Percentiles rank a stretch among this genome's conserved stretches.
These are phyloP conservation scores for Ogataea saltuana DNA, from an alignment of 805 yeast genomes.

Conservation along the genomic window DNA sequence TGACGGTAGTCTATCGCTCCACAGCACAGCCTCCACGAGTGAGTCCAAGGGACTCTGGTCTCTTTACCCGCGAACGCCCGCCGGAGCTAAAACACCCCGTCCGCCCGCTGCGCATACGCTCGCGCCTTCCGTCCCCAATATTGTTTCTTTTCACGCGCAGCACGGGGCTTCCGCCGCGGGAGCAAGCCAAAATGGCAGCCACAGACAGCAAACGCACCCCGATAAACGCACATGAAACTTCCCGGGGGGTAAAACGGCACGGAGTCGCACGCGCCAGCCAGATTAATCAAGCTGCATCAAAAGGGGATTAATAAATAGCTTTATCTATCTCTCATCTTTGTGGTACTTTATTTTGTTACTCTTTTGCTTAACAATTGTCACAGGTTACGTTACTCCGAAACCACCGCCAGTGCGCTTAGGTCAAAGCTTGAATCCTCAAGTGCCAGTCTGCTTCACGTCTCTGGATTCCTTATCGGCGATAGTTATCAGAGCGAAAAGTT, in stretches of 20 bases:
- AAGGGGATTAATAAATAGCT: constrained; percentile 7
- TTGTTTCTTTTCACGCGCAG: no score
- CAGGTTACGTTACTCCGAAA: background rate
- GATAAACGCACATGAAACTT: background rate
- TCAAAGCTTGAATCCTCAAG: background rate
- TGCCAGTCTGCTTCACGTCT: no score
- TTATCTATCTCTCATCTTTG: constrained; percentile 3
- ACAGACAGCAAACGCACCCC: background rate
- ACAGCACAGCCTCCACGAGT: no score
- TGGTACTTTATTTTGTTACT: background rate
- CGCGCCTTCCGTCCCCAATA: no score
- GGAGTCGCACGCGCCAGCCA: constrained; percentile 6
- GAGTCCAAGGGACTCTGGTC: no score
- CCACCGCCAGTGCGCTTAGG: background rate
- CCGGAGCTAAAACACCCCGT: no score
- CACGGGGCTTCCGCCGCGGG: no score
- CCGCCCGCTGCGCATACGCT: no score
- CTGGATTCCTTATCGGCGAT: background rate
- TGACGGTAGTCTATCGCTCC: no score
- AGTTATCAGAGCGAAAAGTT: background rate
- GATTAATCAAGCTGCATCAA: constrained; percentile 3
- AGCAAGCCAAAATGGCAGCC: no score
- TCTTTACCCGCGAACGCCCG: no score
- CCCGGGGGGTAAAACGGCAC: no score
- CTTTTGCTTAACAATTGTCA: background rate